A percentile compares a stretch with the other conserved stretches of the same genome.
Conservation (phyloP, 257 asterid species). For the Parsonsia alboflavescens region DNA sequence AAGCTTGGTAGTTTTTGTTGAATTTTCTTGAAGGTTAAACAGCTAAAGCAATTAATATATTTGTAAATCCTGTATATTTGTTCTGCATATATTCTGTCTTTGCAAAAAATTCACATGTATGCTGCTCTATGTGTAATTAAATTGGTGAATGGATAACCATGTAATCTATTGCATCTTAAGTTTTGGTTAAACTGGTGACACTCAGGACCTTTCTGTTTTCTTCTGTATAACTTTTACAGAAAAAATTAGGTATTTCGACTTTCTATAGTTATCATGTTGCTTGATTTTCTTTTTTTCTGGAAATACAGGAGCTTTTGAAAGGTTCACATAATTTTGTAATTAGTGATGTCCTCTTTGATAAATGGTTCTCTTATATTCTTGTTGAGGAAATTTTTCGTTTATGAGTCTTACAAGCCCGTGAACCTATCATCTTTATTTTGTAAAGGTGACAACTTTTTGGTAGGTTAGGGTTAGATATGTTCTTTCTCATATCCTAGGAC, state of each 20-base stretch:
- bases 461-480: neutral
- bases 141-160: neutral
- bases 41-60: too few relatives aligned
- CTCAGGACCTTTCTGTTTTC: neutral
- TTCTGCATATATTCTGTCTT: neutral
- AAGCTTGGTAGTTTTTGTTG: neutral
- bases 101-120: neutral
- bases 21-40: constrained; percentile 1
- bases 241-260: neutral
- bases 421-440: neutral
- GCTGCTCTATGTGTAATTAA: neutral
- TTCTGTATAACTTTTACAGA: neutral
- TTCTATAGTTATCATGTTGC: neutral
- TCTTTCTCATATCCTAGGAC: neutral
- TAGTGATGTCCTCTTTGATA: neutral
- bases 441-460: neutral
- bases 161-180: neutral
- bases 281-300: neutral
- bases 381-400: neutral
- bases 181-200: neutral
- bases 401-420: neutral
- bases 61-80: neutral
- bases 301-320: neutral
- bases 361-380: neutral
- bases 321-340: neutral